Percentiles rank a stretch among this genome's conserved stretches.
phyloP scores from a whole-genome alignment of 75 land plant species.

The Pinus albicaulis region DNA sequence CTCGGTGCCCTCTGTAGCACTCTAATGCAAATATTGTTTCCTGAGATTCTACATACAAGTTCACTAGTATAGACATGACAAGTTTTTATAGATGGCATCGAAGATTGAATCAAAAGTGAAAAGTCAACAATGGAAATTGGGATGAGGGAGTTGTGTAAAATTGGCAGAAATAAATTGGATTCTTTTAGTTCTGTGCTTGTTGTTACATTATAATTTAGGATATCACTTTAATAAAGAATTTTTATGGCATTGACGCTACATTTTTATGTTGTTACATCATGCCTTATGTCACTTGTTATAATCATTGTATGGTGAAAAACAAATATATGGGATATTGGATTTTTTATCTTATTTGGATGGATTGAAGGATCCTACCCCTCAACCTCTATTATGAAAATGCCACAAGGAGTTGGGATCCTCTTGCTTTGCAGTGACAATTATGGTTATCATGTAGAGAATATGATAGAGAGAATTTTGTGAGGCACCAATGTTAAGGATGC shows the following conservation, averaged over 20 bases:
- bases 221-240: slow-evolving; percentile 76
- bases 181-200: slow-evolving; percentile 69
- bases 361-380: slow-evolving; percentile 43
- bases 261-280: slow-evolving; percentile 89
- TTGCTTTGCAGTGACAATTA: slow-evolving; percentile 27
- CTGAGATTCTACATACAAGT: no score
- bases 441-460: slow-evolving; percentile 32
- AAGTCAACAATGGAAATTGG: no score
- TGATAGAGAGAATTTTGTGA: no score
- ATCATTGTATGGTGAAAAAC: slow-evolving; percentile 70
- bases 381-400: slow-evolving; percentile 43
- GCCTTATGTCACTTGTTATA: slow-evolving; percentile 79
- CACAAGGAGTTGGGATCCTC: slow-evolving; percentile 53
- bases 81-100: no score
- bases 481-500: no score
- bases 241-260: slow-evolving; percentile 74
- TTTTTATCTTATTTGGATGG: slow-evolving; percentile 54
- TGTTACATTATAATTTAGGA: slow-evolving; percentile 67
- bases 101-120: no score
- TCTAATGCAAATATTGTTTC: no score
- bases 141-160: no score
- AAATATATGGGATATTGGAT: slow-evolving; percentile 27
- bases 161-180: slow-evolving; percentile 82
- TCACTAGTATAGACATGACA: no score
- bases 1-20: no score